Evolutionary conservation across 208 protist genomes (phyloP).

Genomic region (Wallacemonas sp.): DNA sequence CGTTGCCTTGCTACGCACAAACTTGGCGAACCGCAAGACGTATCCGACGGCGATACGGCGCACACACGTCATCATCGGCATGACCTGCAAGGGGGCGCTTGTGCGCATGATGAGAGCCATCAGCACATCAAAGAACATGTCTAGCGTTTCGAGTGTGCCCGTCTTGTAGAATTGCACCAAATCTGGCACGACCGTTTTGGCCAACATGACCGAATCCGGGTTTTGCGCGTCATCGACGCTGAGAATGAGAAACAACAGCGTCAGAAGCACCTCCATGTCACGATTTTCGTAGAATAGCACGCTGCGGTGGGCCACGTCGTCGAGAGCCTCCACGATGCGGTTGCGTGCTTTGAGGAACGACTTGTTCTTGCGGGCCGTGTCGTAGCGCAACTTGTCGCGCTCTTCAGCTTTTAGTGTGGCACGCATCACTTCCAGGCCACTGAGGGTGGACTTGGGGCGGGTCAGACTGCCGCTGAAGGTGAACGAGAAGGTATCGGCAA

Average conservation of each 20-base stretch:
- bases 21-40: slow-evolving; percentile 71
- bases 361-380: slow-evolving; percentile 57
- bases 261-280: slow-evolving; percentile 82
- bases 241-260: slow-evolving; percentile 81
- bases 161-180: slow-evolving; percentile 68
- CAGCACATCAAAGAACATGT: slow-evolving; percentile 81
- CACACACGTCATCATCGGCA: slow-evolving; percentile 78
- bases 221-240: slow-evolving; percentile 84
- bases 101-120: slow-evolving; percentile 85
- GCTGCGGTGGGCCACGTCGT: slow-evolving; percentile 57
- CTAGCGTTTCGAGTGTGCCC: slow-evolving; percentile 79
- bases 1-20: slow-evolving; percentile 51
- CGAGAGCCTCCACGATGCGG: slow-evolving; percentile 81
- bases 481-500: slow-evolving; percentile 84
- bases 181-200: slow-evolving; percentile 65
- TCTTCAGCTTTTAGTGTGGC: slow-evolving; percentile 69
- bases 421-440: slow-evolving; percentile 47
- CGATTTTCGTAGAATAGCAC: slow-evolving; percentile 84
- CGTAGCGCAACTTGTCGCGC: slow-evolving; percentile 60
- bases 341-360: slow-evolving; percentile 80
- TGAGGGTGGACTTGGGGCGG: slow-evolving; percentile 54
- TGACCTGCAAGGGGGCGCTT: slow-evolving; percentile 73
- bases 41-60: slow-evolving; percentile 78
- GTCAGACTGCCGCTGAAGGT: slow-evolving; percentile 55
- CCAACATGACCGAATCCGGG: slow-evolving; percentile 57